phyloP scores from a whole-genome alignment of 257 asterid genomes.

The Euphrasia confusa region DNA sequence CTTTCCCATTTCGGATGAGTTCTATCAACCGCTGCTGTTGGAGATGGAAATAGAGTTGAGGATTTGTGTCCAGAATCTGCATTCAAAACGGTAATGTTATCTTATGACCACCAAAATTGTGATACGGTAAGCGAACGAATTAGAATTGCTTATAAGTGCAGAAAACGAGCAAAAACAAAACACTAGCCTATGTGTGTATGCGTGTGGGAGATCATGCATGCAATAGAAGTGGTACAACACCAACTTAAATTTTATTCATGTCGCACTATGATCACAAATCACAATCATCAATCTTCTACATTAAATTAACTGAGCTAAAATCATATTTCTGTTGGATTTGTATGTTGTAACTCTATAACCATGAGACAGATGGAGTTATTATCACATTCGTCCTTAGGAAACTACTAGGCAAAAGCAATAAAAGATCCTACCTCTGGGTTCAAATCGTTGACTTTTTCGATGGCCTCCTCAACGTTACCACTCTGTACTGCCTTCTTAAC shows the following conservation, averaged over 20 bases:
- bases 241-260: too few species aligned
- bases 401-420: not conserved
- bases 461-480: conserved; percentile 82
- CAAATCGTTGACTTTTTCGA: conserved; percentile 74
- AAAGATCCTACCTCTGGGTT: conserved; percentile 64
- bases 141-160: not conserved
- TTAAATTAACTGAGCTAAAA: not conserved
- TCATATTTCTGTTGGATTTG: too few species aligned
- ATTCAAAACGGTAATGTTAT: conserved; percentile 20
- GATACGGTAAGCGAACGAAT: not conserved
- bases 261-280: too few species aligned
- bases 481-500: conserved; percentile 75
- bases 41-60: conserved; percentile 77
- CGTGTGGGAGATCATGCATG: not conserved
- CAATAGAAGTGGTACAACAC: not conserved
- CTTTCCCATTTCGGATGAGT: conserved; percentile 60
- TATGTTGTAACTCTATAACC: too few species aligned
- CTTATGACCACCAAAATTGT: not conserved
- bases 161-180: not conserved
- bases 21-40: conserved; percentile 77
- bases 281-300: not conserved
- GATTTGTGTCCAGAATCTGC: conserved; percentile 79
- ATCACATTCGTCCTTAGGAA: conserved; percentile 5
- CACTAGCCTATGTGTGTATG: not conserved
- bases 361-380: not conserved